Percentiles rank a stretch among this genome's conserved stretches.
Evolutionary conservation across 495 filamentous ascomycete genomes (phyloP).

Genomic region (Penicillium ochrochloron): DNA sequence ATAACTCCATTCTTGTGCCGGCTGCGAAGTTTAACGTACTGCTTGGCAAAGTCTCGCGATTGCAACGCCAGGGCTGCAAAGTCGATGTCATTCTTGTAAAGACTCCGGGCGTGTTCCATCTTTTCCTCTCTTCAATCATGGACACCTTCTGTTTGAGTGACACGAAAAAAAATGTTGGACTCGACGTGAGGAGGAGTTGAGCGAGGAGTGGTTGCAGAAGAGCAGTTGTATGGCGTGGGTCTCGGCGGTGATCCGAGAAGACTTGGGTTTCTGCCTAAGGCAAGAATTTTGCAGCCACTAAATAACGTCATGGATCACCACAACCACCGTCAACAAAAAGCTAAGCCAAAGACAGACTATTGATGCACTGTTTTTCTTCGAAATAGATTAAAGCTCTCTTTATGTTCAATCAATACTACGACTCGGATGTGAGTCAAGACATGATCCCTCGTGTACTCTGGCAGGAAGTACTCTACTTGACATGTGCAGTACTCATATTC

Average conservation of each 20-base stretch:
- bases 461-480: too few species aligned
- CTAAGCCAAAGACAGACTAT: background rate
- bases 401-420: too few species aligned
- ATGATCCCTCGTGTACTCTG: too few species aligned
- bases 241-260: background rate
- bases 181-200: background rate
- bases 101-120: slow-evolving; percentile 45
- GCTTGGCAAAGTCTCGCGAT: slow-evolving; percentile 62
- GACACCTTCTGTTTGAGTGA: too few species aligned
- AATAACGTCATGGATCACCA: background rate
- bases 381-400: too few species aligned
- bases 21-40: slow-evolving; percentile 38
- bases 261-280: slow-evolving; percentile 9
- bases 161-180: too few species aligned
- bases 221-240: background rate
- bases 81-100: slow-evolving; percentile 66
- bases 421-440: too few species aligned
- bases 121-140: background rate
- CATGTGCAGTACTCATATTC: too few species aligned
- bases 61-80: slow-evolving; percentile 62
- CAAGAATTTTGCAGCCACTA: background rate
- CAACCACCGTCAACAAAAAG: background rate
- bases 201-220: background rate
- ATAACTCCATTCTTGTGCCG: background rate
- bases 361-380: background rate